Evolutionary conservation across 164 flowering plant species (phyloP).

Genomic region (Magnolia officinalis): DNA sequence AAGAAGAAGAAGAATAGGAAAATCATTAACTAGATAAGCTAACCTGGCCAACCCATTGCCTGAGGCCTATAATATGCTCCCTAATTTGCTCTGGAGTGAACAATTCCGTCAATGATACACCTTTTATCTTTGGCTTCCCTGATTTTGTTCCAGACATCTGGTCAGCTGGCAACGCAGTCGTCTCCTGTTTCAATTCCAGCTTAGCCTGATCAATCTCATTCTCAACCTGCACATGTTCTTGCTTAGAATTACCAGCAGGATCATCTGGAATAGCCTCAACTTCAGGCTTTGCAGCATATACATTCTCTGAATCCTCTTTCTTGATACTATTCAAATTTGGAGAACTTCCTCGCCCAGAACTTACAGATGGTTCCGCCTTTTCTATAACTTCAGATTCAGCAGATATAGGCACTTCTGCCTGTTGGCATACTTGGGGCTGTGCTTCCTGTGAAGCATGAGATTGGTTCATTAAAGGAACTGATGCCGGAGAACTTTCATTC

Average conservation of each 20-base stretch:
- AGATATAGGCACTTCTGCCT: slow-evolving; percentile 23
- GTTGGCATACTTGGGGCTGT: slow-evolving; percentile 32
- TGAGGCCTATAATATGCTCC: slow-evolving; percentile 80
- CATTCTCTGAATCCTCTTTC: slow-evolving; percentile 32
- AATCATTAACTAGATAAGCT: slow-evolving; percentile 9
- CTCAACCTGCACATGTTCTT: slow-evolving; percentile 26
- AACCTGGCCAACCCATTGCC: slow-evolving; percentile 99
- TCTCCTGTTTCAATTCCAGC: slow-evolving; percentile 40
- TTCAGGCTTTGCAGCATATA: slow-evolving; percentile 30
- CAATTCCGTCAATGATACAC: slow-evolving; percentile 88
- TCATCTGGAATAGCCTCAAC: slow-evolving; percentile 35
- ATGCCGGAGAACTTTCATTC: slow-evolving; percentile 32
- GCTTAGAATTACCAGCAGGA: slow-evolving; percentile 34
- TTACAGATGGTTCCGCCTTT: slow-evolving; percentile 39
- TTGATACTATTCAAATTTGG: slow-evolving; percentile 28
- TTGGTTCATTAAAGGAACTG: slow-evolving; percentile 30
- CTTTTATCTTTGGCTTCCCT: slow-evolving; percentile 90
- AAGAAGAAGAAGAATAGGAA: too few species aligned
- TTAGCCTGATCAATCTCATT: slow-evolving; percentile 17
- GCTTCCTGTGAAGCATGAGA: slow-evolving; percentile 28
- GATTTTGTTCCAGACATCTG: slow-evolving; percentile 52
- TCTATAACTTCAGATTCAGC: slow-evolving; percentile 46
- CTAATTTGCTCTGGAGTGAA: slow-evolving; percentile 95
- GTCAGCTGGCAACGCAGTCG: slow-evolving; percentile 35
- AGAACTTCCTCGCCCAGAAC: slow-evolving; percentile 31